Evolutionary conservation across 441 rosid genomes (phyloP).

Genomic region (Erysimum cheiri): DNA sequence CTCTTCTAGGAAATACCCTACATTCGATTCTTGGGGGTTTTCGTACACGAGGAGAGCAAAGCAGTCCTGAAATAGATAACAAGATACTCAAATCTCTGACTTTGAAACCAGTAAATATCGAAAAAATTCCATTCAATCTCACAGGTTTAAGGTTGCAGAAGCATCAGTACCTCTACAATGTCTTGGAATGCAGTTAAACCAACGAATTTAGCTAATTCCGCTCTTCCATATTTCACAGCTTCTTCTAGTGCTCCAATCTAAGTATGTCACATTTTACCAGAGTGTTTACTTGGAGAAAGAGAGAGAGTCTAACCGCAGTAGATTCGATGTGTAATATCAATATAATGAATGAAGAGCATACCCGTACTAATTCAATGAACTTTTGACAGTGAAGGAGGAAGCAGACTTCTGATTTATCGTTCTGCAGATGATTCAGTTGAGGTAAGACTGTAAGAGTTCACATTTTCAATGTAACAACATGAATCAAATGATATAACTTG

Average conservation of each 20-base stretch:
- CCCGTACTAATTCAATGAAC: slow-evolving; percentile 90
- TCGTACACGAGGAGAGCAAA: slow-evolving; percentile 80
- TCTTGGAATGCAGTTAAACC: slow-evolving; percentile 56
- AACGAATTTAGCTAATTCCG: slow-evolving; percentile 67
- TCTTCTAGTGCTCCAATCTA: slow-evolving; percentile 78
- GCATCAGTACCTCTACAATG: slow-evolving; percentile 67
- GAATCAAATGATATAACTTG: neutral
- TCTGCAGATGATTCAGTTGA: slow-evolving; percentile 54
- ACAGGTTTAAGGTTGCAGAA: slow-evolving; percentile 6
- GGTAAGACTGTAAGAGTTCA: slow-evolving; percentile 14
- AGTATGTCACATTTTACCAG: neutral
- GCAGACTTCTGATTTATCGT: slow-evolving; percentile 79
- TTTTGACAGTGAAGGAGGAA: slow-evolving; percentile 91
- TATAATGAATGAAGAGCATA: slow-evolving; percentile 43
- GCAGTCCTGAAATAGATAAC: slow-evolving; percentile 63
- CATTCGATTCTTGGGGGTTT: slow-evolving; percentile 63
- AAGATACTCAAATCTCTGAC: neutral
- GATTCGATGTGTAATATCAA: neutral
- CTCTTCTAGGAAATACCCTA: slow-evolving; percentile 77
- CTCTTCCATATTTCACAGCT: slow-evolving; percentile 82
- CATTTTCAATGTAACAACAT: slow-evolving; percentile 24
- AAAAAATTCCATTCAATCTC: neutral
- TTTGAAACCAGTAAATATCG: neutral
- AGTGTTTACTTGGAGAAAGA: neutral
- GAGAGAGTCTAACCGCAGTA: neutral